phyloP scores from a whole-genome alignment of 73 alveolate genomes.

The Urostyla sp. region DNA sequence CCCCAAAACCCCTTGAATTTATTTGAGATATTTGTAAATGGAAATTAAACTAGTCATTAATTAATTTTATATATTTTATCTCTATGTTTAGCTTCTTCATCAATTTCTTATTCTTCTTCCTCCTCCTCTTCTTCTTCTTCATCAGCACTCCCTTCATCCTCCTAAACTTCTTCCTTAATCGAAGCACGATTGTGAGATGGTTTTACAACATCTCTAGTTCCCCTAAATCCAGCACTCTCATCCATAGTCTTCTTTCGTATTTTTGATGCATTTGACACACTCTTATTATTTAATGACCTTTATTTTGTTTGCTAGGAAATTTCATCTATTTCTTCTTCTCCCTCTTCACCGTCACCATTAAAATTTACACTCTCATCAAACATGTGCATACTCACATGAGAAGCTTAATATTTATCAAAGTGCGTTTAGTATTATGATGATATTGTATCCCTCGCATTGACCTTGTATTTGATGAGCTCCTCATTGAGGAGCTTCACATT shows the following conservation, averaged over 20 bases:
- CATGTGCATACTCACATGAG: not conserved
- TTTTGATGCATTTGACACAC: not conserved
- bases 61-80: too few relatives aligned
- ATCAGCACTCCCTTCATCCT: not conserved
- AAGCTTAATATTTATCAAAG: not conserved
- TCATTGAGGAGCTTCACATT: slow-evolving; percentile 16
- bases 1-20: too few relatives aligned
- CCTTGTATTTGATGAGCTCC: slow-evolving; percentile 11
- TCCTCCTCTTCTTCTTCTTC: slow-evolving; percentile 37
- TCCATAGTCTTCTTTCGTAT: not conserved
- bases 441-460: slow-evolving; percentile 6
- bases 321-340: not conserved
- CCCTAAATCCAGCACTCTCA: slow-evolving; percentile 32
- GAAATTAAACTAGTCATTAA: too few relatives aligned
- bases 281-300: not conserved
- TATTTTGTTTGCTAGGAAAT: not conserved
- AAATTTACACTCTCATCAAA: not conserved
- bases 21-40: too few relatives aligned
- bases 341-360: slow-evolving; percentile 12
- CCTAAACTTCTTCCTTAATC: not conserved
- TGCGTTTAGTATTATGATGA: not conserved
- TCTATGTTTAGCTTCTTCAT: slow-evolving; percentile 1
- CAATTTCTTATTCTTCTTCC: slow-evolving; percentile 23
- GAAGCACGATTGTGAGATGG: not conserved
- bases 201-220: not conserved